Evolutionary conservation across 495 filamentous ascomycete genomes (phyloP).

Genomic region (Penicillium pulvis): DNA sequence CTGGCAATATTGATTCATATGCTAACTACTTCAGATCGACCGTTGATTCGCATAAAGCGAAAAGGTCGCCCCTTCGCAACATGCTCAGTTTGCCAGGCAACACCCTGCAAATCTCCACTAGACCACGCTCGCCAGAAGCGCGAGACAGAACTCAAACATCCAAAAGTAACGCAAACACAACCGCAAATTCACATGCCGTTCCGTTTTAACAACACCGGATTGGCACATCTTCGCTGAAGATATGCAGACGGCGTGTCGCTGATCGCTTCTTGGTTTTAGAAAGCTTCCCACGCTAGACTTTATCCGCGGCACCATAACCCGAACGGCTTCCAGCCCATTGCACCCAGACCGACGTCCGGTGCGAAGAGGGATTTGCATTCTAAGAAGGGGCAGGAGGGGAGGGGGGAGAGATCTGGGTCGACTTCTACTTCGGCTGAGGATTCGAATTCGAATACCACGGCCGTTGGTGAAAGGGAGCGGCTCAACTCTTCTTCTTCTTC

Average conservation of each 20-base stretch:
- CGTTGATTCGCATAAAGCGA: slow-evolving; percentile 91
- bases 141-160: slow-evolving; percentile 73
- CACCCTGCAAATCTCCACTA: slow-evolving; percentile 85
- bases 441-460: background rate
- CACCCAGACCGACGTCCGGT: slow-evolving; percentile 31
- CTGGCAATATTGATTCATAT: background rate
- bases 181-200: slow-evolving; percentile 24
- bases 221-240: slow-evolving; percentile 26
- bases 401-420: slow-evolving; percentile 20
- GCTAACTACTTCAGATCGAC: slow-evolving; percentile 65
- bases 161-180: slow-evolving; percentile 40
- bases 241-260: slow-evolving; percentile 28
- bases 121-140: slow-evolving; percentile 94
- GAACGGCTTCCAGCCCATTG: slow-evolving; percentile 40
- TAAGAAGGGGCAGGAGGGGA: background rate
- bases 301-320: slow-evolving; percentile 31
- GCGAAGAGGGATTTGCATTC: slow-evolving; percentile 10
- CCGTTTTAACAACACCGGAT: slow-evolving; percentile 18
- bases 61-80: slow-evolving; percentile 97
- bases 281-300: slow-evolving; percentile 35
- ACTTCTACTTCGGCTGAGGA: slow-evolving; percentile 12
- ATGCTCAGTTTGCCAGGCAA: slow-evolving; percentile 90
- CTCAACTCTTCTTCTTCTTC: too few relatives aligned
- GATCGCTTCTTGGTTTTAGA: slow-evolving; percentile 35
- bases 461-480: too few relatives aligned